phyloP scores from a whole-genome alignment of 1,139 yeast species.

The Keqinozyma sinolaborantium region DNA sequence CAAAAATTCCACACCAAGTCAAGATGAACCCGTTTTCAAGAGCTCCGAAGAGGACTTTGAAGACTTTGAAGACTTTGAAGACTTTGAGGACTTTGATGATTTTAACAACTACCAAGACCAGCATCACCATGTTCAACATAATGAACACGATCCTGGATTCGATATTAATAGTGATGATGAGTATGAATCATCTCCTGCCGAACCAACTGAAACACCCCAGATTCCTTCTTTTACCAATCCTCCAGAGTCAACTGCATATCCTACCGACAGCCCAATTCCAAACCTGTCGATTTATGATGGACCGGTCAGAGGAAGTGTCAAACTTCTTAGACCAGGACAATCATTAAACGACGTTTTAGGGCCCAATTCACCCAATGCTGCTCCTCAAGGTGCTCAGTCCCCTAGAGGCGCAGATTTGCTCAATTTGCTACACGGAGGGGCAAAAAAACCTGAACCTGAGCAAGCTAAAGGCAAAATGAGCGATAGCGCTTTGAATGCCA shows the following conservation, averaged over 20 bases:
- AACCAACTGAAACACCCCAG: neutral
- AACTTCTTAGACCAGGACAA: conserved; percentile 30
- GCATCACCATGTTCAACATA: conserved; percentile 15
- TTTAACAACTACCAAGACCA: conserved; percentile 27
- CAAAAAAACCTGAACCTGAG: neutral
- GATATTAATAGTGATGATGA: conserved; percentile 32
- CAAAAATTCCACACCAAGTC: no score
- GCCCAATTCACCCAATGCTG: no score
- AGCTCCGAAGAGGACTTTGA: no score
- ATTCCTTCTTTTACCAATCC: no score
- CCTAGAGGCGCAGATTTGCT: neutral
- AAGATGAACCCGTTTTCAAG: no score
- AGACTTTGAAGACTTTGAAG: conserved; percentile 10
- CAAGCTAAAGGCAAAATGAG: neutral
- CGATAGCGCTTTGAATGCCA: conserved; percentile 4
- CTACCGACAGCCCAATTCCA: no score
- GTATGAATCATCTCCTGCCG: conserved; percentile 1
- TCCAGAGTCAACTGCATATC: no score
- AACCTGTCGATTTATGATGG: no score
- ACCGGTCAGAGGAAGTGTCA: conserved; percentile 17
- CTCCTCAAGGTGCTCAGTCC: neutral
- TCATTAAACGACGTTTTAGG: conserved; percentile 14
- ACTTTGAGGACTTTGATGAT: conserved; percentile 36
- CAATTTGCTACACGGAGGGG: neutral
- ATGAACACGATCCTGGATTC: conserved; percentile 9